Base-by-base conservation (phyloP, 1,284 basidiomycete genomes). In the Pseudozyma sp. region DNA sequence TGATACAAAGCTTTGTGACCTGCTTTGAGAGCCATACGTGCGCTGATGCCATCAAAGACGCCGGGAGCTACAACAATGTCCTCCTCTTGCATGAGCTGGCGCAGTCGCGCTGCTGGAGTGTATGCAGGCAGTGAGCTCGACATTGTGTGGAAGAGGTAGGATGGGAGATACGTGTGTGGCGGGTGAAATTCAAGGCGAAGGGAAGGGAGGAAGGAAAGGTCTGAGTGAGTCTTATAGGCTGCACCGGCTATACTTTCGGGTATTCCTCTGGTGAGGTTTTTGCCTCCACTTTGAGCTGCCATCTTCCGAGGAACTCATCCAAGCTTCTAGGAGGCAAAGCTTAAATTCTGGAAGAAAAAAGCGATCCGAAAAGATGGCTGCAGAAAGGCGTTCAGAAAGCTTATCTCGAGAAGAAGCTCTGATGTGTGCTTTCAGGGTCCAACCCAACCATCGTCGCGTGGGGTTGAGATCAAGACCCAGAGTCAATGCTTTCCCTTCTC, bases 11-110 rank as follows among this genome's bases (percentile, higher is more conserved):
- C 92, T 35, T 89, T 25, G 47, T 76, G 73, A 2, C 73, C 92
- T 47, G 91, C 90, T 84, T 92, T 91, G 12, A 93, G 86, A 8
- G 92, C 92, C 71, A 91, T 91, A 25, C 92, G 88, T 5, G 92
- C 91, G 75, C 90, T 91, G 83, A 93, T 92, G 55, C 92, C 92
- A 71, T 93, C 92, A 77, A 91, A 93, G 47, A 93, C 91, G 59
- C 92, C 92, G 7, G 70, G 69, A 0, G 68, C 68, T 12, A 69
- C 52, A 21, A 76, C 70, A 52, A 76, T 61, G 19, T 50, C 42
- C 5, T 31, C 11, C 14, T 42, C 31, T 16, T 39, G n/a, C 6
- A 76, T 49, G 19, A 71, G 59, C 21, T 66, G 34, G 9, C 72
- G 68, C 3, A 71, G 57, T 7, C 59, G 42, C 1, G 72, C 67